phyloP scores from a whole-genome alignment of 441 rosid species.

The Capsella rubella region DNA sequence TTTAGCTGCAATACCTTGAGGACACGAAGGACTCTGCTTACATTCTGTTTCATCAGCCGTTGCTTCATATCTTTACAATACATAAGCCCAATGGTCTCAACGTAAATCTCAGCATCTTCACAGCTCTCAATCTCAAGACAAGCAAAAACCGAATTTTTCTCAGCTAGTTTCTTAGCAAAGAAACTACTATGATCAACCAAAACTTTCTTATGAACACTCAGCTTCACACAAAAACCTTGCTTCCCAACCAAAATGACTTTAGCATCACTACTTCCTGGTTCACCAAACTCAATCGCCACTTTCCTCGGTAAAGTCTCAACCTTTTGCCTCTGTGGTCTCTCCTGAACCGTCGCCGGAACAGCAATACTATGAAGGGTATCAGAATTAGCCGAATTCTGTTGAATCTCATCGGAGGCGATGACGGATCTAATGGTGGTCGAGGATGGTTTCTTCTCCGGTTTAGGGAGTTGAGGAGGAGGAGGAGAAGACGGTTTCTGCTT shows the following conservation, averaged over 20 bases:
- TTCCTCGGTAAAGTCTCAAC: constrained; percentile 84
- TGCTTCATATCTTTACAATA: constrained; percentile 95
- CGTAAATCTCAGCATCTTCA: constrained; percentile 87
- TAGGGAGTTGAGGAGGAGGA: constrained; percentile 59
- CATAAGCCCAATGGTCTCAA: constrained; percentile 93
- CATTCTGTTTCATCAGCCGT: constrained; percentile 89
- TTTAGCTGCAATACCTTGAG: constrained; percentile 68
- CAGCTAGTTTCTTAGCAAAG: constrained; percentile 73
- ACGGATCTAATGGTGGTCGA: constrained; percentile 63
- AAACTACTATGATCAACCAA: constrained; percentile 70
- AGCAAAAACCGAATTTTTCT: constrained; percentile 60
- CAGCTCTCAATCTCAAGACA: constrained; percentile 84
- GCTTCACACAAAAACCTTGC: constrained; percentile 94
- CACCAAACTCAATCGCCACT: constrained; percentile 94
- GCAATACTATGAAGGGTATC: constrained; percentile 47
- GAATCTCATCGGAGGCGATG: constrained; percentile 61
- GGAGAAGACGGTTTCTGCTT: constrained; percentile 78
- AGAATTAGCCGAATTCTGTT: constrained; percentile 30
- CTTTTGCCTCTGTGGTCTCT: constrained; percentile 70
- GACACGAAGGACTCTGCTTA: constrained; percentile 83
- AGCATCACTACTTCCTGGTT: constrained; percentile 82
- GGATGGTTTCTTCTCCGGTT: constrained; percentile 61
- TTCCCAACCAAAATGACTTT: constrained; percentile 85
- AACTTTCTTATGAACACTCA: constrained; percentile 84
- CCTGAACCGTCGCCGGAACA: constrained; percentile 56